phyloP scores from a whole-genome alignment of 1,284 basidiomycete genomes.

The Singerocomus rubriflavus region DNA sequence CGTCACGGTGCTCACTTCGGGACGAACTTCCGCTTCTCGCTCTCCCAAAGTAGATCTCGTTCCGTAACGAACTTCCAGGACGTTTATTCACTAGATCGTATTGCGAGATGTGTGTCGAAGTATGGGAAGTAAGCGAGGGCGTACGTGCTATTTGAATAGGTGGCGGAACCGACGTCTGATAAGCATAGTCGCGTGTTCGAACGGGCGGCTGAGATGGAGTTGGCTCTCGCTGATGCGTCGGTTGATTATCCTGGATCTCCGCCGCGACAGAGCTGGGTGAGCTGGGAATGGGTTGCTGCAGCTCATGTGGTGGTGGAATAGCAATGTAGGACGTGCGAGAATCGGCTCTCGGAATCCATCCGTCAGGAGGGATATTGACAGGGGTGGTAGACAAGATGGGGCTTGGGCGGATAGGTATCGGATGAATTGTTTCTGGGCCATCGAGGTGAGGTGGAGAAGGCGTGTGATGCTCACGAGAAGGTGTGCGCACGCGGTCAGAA shows the following conservation, averaged over 20 bases:
- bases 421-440: constrained; percentile 30
- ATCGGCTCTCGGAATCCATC: constrained; percentile 41
- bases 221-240: constrained; percentile 7
- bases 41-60: constrained; percentile 24
- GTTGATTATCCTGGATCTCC: constrained; percentile 17
- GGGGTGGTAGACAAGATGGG: constrained; percentile 11
- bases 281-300: constrained; percentile 28
- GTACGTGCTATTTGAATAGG: constrained; percentile 15
- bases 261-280: constrained; percentile 17
- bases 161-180: constrained; percentile 15
- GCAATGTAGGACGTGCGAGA: constrained; percentile 29
- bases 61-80: constrained; percentile 24
- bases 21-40: constrained; percentile 27
- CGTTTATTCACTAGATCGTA: constrained; percentile 32
- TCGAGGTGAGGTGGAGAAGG: constrained; percentile 22
- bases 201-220: constrained; percentile 22
- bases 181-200: constrained; percentile 33
- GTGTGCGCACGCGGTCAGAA: constrained; percentile 23
- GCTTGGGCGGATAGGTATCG: constrained; percentile 34
- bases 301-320: constrained; percentile 39
- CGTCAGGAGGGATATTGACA: constrained; percentile 32
- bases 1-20: constrained; percentile 15
- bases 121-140: constrained; percentile 24
- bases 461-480: constrained; percentile 17
- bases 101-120: constrained; percentile 32